Evolutionary conservation across 2,329 filamentous ascomycete species (phyloP), one percentile per base, ranked within the genome.

Genomic region (Cephalotrichum gorgonifer): DNA sequence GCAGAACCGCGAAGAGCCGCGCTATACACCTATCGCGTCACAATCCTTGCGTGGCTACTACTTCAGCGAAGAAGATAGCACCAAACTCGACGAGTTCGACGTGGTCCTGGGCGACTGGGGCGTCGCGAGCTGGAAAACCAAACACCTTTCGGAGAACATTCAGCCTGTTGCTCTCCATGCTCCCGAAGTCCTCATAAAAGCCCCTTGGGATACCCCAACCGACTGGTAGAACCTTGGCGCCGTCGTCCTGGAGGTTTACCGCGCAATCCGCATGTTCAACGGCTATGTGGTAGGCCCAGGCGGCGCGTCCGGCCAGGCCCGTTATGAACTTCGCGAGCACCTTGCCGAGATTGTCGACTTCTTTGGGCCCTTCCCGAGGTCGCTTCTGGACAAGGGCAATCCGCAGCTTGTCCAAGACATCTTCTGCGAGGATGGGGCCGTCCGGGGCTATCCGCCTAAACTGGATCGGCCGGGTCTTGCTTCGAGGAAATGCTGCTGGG

Each of bases 151-250:
- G 4, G 51, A 59, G 17, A 27, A 33, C 3, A 60, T 60, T 20
- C 56, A 60, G 39, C 55, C 57, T 0, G 48, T 55, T 1, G 52
- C 51, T 3, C 54, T 60, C 4, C 54, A 54, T 11, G 50, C 57
- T 3, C 58, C 57, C 1, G 57, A 60, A 46, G 58, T 59, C 5
- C 46, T 59, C 3, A 53, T 60, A 4, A 50, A 52, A 6, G 55
- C 55, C 11, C 48, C 50, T 3, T 60, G 56, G 57, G 51, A 55
- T 39, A 12, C 43, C 2, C 47, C 43, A 2, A 45, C 50, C 2
- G 55, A 59, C 43, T 53, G 52, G 47, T 60, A 56, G 55, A 59
- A 57, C 27, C 51, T 59, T 0, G 55, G 58, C 11, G 43, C 51
- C 4, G 49, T 59, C 2, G 31, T 57, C 2, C 33, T 51, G 4